Evolutionary conservation across 805 yeast genomes (phyloP).

Genomic region (Lachancea fermentati): DNA sequence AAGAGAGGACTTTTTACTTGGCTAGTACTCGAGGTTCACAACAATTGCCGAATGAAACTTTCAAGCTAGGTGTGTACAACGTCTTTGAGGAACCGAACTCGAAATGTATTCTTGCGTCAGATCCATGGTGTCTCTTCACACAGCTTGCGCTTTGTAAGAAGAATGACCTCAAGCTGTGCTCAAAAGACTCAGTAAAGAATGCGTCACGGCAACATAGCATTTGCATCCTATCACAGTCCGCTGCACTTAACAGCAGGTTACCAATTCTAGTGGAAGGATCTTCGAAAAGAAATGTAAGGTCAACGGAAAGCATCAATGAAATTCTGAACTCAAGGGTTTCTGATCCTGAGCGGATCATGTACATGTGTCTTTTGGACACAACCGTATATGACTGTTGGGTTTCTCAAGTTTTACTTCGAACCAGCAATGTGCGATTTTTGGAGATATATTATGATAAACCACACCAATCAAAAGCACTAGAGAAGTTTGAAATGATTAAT

Average conservation of each 20-base stretch:
- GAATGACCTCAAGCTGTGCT: slow-evolving; percentile 41
- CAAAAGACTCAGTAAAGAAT: slow-evolving; percentile 8
- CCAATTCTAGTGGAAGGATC: slow-evolving; percentile 53
- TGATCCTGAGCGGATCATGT: slow-evolving; percentile 32
- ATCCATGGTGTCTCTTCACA: slow-evolving; percentile 50
- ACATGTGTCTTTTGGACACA: slow-evolving; percentile 40
- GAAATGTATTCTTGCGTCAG: slow-evolving; percentile 41
- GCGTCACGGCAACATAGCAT: slow-evolving; percentile 30
- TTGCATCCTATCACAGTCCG: slow-evolving; percentile 42
- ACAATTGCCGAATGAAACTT: slow-evolving; percentile 24
- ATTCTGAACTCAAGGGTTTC: slow-evolving; percentile 32
- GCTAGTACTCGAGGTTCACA: slow-evolving; percentile 10
- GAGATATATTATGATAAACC: slow-evolving; percentile 18
- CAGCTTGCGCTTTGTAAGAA: slow-evolving; percentile 43
- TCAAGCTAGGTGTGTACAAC: slow-evolving; percentile 52
- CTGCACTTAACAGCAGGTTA: slow-evolving; percentile 44
- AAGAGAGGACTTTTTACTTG: slow-evolving; percentile 22
- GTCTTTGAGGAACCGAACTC: slow-evolving; percentile 30
- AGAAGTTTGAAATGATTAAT: slow-evolving; percentile 10
- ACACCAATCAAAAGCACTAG: slow-evolving; percentile 5
- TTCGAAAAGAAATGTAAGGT: slow-evolving; percentile 34
- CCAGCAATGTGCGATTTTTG: slow-evolving; percentile 15
- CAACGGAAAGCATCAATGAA: slow-evolving; percentile 35
- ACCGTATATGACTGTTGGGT: slow-evolving; percentile 49
- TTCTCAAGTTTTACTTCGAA: slow-evolving; percentile 26